Base-by-base conservation (phyloP, 2,329 filamentous ascomycete genomes). In the Hirsutella thompsonii region DNA sequence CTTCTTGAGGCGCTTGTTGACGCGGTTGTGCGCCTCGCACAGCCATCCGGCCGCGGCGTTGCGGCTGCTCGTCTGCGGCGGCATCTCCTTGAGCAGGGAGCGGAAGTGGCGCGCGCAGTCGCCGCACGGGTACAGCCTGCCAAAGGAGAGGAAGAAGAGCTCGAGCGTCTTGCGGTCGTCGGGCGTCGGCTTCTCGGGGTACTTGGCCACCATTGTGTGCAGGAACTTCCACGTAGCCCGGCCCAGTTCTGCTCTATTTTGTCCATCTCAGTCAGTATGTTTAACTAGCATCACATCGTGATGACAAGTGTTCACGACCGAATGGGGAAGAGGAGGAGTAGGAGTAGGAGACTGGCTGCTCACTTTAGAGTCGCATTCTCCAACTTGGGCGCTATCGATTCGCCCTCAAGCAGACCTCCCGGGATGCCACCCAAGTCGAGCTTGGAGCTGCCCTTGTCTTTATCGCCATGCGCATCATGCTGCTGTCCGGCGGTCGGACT, bases 281-380 rank as follows among this genome's bases (percentile, higher is more conserved):
- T n/a, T n/a, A n/a, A n/a, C n/a, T n/a, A n/a, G n/a, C n/a, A n/a
- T n/a, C n/a, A n/a, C n/a, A n/a, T n/a, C n/a, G n/a, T n/a, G n/a
- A n/a, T n/a, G n/a, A n/a, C n/a, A n/a, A n/a, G n/a, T n/a, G n/a
- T n/a, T n/a, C n/a, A n/a, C n/a, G n/a, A n/a, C n/a, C n/a, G n/a
- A n/a, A n/a, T n/a, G n/a, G n/a, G n/a, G n/a, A n/a, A n/a, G n/a
- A 19, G 9, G 16, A 18, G 29, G 29, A 13, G 16, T 10, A 19
- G 36, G 9, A 2, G 11, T 3, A 23, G 5, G 20, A 26, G 23
- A n/a, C n/a, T n/a, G n/a, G n/a, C 28, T 29, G 8, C 69, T 38
- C 66, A 82, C 79, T 90, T 92, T 41, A 77, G 67, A 6, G 85
- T 92, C 45, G 81, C 83, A 61, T 92, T 92, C 55, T 84, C 85